Conservation (phyloP, 441 rosid species). For the Brassica hybrid region DNA sequence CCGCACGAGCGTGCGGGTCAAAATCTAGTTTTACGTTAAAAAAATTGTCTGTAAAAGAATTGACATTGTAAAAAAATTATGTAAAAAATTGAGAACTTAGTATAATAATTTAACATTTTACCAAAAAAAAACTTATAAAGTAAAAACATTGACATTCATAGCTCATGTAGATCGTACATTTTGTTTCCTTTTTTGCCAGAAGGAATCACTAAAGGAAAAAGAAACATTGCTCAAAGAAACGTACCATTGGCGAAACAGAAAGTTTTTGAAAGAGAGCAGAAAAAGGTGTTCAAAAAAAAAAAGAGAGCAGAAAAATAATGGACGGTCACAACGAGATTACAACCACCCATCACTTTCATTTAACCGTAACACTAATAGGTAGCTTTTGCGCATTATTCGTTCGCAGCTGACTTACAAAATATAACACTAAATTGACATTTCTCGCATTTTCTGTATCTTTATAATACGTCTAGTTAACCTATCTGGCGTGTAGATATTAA, state of each 20-base stretch:
- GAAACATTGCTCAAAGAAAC: conserved; percentile 9
- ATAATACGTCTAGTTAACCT: neutral
- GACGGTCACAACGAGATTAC: conserved; percentile 37
- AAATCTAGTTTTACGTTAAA: too few relatives aligned
- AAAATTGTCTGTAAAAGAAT: too few relatives aligned
- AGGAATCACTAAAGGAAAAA: conserved; percentile 27
- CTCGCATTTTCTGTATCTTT: conserved; percentile 1
- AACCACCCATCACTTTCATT: conserved; percentile 37
- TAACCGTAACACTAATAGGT: conserved; percentile 19
- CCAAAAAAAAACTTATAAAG: neutral
- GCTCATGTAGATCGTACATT: conserved; percentile 32
- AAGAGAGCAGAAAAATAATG: conserved; percentile 8
- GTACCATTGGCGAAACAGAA: neutral
- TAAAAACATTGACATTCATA: conserved; percentile 28
- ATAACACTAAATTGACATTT: conserved; percentile 19
- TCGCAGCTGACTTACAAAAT: neutral
- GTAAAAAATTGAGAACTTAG: too few relatives aligned
- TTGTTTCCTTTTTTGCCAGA: conserved; percentile 25
- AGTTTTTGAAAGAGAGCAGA: neutral
- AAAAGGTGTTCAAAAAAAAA: neutral
- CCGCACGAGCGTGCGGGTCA: too few relatives aligned
- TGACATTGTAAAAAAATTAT: too few relatives aligned
- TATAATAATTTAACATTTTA: too few relatives aligned
- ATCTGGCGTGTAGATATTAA: neutral
- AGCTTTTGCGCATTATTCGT: conserved; percentile 9